Evolutionary conservation across 176 grass and related monocot genomes (phyloP), one percentile per base, ranked within the genome.

Genomic region (Musa troglodytarum): DNA sequence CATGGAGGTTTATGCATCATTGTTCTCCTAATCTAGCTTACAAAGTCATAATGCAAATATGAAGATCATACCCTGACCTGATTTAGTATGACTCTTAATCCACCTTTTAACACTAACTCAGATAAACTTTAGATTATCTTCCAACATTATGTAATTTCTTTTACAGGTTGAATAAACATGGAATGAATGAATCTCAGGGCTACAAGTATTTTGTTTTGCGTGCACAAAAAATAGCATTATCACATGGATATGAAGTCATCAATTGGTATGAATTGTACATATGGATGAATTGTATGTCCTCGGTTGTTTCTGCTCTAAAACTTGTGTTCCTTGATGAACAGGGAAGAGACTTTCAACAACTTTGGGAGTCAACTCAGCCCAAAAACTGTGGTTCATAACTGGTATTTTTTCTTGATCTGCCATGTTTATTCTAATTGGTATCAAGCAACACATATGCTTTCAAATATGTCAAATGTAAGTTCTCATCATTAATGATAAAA

Each of bases 291-390:
- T 29, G 3, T 26, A 6, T 0, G 16, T 22, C 7, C n/a, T 25
- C 1, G 53, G 15, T 65, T 2, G 10, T 62, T 52, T 65, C 5
- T 52, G 43, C 4, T 73, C 56, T 80, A 80, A 53, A 5, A 43
- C 8, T 63, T 14, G 28, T 43, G 54, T 51, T 28, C 54, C 68
- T 19, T 72, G 74, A 15, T 49, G 53, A 76, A 64, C 74, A 96
- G 89, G 89, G 93, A 96, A 75, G 93, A 96, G 83, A 92, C 89
- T 50, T 90, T 92, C 82, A 87, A 83, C 74, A 78, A 84, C 55
- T 96, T 96, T 25, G 87, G 89, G 78, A 82, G 84, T 52, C 88
- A 96, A 71, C 72, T 96, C 79, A 87, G 74, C 80, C 89, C 54
- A 19, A 89, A 82, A 70, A 90, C 89, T 7, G 85, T 96, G 52